Evolutionary conservation across 2,329 filamentous ascomycete genomes (phyloP).

Genomic region (Rosellinia necatrix): DNA sequence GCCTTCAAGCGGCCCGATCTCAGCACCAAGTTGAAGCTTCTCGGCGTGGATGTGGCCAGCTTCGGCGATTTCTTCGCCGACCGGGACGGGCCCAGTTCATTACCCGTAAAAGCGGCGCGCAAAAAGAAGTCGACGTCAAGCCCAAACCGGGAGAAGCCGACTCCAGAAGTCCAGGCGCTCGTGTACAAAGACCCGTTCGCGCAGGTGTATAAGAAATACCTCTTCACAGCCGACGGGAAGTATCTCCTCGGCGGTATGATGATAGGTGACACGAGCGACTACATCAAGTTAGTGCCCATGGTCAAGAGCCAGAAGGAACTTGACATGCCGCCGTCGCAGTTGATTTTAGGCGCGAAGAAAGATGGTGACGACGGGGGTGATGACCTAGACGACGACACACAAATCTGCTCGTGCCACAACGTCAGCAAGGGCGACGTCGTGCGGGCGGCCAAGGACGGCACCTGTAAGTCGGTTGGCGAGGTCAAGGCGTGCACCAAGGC

Average conservation of each 20-base stretch:
- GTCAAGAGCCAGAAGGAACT: constrained; percentile 82
- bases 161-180: constrained; percentile 74
- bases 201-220: constrained; percentile 90
- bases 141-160: constrained; percentile 58
- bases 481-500: constrained; percentile 91
- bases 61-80: constrained; percentile 96
- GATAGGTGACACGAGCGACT: constrained; percentile 91
- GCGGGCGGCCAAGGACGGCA: constrained; percentile 72
- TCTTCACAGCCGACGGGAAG: constrained; percentile 88
- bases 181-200: constrained; percentile 89
- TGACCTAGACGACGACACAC: constrained; percentile 81
- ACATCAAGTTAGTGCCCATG: constrained; percentile 85
- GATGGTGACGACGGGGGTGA: constrained; percentile 75
- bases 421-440: constrained; percentile 84
- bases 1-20: constrained; percentile 82
- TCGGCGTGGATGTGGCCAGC: constrained; percentile 89
- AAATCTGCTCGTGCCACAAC: constrained; percentile 93
- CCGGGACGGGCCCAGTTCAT: constrained; percentile 74
- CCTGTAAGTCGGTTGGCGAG: constrained; percentile 79
- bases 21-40: constrained; percentile 87
- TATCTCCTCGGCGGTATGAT: constrained; percentile 95
- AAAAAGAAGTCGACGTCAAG: constrained; percentile 45
- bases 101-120: constrained; percentile 64
- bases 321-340: constrained; percentile 77
- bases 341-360: constrained; percentile 79